phyloP scores from a whole-genome alignment of 495 filamentous ascomycete genomes.

The Astrocystis sublimbata region DNA sequence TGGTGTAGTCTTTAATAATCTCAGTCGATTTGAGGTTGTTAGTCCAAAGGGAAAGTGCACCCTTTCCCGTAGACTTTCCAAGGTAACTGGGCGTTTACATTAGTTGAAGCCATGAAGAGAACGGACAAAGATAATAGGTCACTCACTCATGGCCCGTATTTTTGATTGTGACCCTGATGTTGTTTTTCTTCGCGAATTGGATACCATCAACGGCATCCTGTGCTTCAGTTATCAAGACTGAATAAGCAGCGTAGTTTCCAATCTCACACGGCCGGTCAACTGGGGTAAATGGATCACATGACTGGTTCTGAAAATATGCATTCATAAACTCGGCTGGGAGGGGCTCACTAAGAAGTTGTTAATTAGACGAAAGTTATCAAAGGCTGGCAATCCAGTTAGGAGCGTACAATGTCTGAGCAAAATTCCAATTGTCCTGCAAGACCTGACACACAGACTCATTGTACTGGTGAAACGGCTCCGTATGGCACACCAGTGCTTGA shows the following conservation, averaged over 20 bases:
- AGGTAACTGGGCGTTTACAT: slow-evolving; percentile 24
- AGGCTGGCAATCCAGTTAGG: too few relatives aligned
- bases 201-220: slow-evolving; percentile 42
- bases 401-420: background rate
- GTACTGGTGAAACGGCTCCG: background rate
- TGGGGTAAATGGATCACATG: slow-evolving; percentile 57
- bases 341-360: background rate
- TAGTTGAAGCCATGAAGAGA: background rate
- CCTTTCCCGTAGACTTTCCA: slow-evolving; percentile 51
- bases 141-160: slow-evolving; percentile 45
- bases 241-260: slow-evolving; percentile 56
- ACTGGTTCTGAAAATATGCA: slow-evolving; percentile 49
- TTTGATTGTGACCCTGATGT: slow-evolving; percentile 39
- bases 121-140: background rate
- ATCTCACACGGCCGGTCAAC: slow-evolving; percentile 47
- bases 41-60: slow-evolving; percentile 59
- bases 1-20: slow-evolving; percentile 35
- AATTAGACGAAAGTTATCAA: background rate
- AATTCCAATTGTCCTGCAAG: background rate
- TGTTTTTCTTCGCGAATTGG: slow-evolving; percentile 43
- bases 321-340: slow-evolving; percentile 39
- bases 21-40: slow-evolving; percentile 53
- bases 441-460: background rate
- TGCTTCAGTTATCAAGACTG: slow-evolving; percentile 43
- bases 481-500: slow-evolving; percentile 40